Percentiles rank a stretch among this genome's conserved stretches.
Evolutionary conservation across 192 early-diverging fungal genomes (phyloP).

Genomic region (Pilaira anomala): DNA sequence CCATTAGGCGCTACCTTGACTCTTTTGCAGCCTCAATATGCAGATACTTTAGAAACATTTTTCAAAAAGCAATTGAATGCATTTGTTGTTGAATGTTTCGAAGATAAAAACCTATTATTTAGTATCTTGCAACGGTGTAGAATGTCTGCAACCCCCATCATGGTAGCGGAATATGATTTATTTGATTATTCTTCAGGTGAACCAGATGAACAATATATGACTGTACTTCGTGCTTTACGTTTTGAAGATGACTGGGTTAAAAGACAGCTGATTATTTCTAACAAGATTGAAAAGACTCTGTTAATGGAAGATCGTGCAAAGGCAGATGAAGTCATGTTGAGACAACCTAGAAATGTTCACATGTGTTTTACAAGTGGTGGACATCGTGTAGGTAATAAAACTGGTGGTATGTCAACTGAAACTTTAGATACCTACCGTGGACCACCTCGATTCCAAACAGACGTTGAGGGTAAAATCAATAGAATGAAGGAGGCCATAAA

Average conservation of each 20-base stretch:
- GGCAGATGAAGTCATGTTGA: conserved; percentile 49
- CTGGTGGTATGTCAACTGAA: conserved; percentile 35
- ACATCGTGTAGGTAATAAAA: conserved; percentile 55
- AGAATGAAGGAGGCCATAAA: background rate
- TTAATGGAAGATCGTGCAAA: conserved; percentile 56
- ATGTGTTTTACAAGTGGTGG: conserved; percentile 59
- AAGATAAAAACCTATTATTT: conserved; percentile 53
- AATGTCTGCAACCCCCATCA: conserved; percentile 51
- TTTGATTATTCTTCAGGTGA: conserved; percentile 71
- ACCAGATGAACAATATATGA: conserved; percentile 54
- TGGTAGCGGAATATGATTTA: conserved; percentile 58
- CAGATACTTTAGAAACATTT: conserved; percentile 58
- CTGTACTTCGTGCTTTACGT: conserved; percentile 58
- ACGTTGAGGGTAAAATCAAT: conserved; percentile 40
- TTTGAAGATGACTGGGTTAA: conserved; percentile 70
- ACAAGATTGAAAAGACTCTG: conserved; percentile 66
- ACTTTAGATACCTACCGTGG: conserved; percentile 39
- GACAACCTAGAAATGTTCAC: conserved; percentile 59
- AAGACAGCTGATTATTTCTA: conserved; percentile 66
- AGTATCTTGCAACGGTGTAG: conserved; percentile 47
- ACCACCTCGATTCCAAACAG: conserved; percentile 47
- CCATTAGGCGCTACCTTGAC: conserved; percentile 68
- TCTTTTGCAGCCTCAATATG: conserved; percentile 55
- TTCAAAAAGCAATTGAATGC: conserved; percentile 59
- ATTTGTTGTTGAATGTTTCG: conserved; percentile 68